Evolutionary conservation across 139 green algal species (phyloP).

Genomic region (Zygnema circumcarinatum): DNA sequence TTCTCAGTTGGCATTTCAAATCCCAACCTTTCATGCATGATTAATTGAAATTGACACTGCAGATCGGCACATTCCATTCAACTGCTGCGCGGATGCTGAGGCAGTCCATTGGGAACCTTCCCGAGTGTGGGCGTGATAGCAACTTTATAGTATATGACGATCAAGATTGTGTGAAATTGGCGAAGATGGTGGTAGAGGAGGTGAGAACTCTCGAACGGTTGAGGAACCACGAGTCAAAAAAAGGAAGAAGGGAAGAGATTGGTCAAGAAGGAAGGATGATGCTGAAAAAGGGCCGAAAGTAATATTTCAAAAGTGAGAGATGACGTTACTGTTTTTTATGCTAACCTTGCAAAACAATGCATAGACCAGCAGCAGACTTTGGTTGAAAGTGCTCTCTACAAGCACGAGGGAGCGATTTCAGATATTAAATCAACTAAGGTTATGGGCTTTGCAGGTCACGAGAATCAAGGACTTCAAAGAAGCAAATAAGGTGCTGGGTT

Average conservation of each 20-base stretch:
- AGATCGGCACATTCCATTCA: conserved; percentile 32
- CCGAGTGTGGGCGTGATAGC: conserved; percentile 12
- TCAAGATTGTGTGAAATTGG: conserved; percentile 8
- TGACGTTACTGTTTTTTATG: neutral
- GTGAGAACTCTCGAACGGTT: too few relatives aligned
- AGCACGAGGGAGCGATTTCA: too few relatives aligned
- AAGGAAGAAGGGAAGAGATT: neutral
- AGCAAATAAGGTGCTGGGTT: neutral
- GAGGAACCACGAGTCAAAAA: neutral
- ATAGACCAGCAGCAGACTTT: too few relatives aligned
- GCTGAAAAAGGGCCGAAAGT: neutral
- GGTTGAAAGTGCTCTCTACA: too few relatives aligned
- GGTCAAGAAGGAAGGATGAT: neutral
- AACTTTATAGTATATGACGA: conserved; percentile 35
- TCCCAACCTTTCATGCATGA: too few relatives aligned
- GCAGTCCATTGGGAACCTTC: neutral
- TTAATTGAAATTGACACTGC: neutral
- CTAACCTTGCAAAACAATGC: neutral
- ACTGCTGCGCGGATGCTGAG: conserved; percentile 21
- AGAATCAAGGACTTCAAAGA: neutral
- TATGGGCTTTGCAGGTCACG: neutral
- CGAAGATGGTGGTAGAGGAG: conserved; percentile 9
- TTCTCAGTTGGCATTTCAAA: too few relatives aligned
- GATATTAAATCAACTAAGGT: too few relatives aligned
- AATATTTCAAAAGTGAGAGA: neutral